Percentiles rank a stretch among this genome's conserved stretches.
Conservation (phyloP, 441 rosid species). For the Erysimum cheiri region DNA sequence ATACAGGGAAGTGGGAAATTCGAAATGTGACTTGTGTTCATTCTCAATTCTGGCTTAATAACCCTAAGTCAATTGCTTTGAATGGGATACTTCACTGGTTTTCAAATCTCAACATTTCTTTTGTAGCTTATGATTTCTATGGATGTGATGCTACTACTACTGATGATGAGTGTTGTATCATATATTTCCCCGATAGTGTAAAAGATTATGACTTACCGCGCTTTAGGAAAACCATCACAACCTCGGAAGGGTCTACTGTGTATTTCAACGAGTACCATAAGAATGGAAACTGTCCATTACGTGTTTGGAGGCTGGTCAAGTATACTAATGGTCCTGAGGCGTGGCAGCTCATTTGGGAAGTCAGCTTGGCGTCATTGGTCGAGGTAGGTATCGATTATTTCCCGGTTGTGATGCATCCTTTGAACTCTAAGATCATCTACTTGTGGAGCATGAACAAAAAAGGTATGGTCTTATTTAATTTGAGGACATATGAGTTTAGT, state of each 20-base stretch:
- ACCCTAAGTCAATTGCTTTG: slow-evolving; percentile 20
- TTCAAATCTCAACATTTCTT: background rate
- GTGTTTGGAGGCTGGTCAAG: slow-evolving; percentile 36
- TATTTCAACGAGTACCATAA: slow-evolving; percentile 19
- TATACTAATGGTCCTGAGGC: slow-evolving; percentile 11
- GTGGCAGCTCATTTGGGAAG: slow-evolving; percentile 31
- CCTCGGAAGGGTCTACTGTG: slow-evolving; percentile 24
- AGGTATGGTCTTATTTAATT: slow-evolving; percentile 10
- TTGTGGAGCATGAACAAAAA: slow-evolving; percentile 10
- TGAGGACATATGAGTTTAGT: slow-evolving; percentile 21
- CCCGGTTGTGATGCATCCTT: slow-evolving; percentile 41
- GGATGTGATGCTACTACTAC: too few relatives aligned
- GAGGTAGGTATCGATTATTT: background rate
- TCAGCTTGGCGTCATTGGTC: background rate
- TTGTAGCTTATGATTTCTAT: background rate
- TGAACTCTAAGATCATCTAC: slow-evolving; percentile 34
- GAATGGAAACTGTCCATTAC: background rate
- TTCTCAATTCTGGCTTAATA: background rate
- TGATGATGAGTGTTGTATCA: background rate
- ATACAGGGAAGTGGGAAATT: too few relatives aligned
- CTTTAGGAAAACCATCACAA: background rate
- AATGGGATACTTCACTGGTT: slow-evolving; percentile 39
- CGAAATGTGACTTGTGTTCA: too few relatives aligned
- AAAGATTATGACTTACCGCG: background rate
- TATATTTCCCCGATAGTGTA: background rate